Percentiles rank a stretch among this genome's conserved stretches.
Conservation (phyloP, 176 grass and related monocot genomes). For the Cymbopogon citratus region DNA sequence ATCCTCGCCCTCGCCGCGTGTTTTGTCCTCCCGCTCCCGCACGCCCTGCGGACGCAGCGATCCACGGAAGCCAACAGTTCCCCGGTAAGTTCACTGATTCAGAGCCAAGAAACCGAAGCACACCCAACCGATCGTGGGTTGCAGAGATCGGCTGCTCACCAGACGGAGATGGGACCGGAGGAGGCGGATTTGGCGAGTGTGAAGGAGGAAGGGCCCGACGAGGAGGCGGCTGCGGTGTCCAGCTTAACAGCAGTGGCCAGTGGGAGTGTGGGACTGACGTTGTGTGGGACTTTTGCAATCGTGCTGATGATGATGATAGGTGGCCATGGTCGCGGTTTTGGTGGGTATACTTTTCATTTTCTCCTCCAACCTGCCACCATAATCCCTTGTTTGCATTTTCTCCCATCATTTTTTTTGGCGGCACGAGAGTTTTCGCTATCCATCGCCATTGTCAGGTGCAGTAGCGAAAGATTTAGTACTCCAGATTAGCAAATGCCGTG, state of each 20-base stretch:
- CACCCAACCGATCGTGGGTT: not conserved
- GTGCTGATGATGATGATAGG: not conserved
- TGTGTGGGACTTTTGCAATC: not conserved
- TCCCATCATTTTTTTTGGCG: not conserved
- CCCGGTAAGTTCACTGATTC: not conserved
- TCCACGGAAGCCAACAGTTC: not conserved
- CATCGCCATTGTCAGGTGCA: not conserved
- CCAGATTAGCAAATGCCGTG: not conserved
- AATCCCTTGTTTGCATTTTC: not conserved
- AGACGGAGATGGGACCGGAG: slow-evolving; percentile 1
- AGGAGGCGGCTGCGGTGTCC: not conserved
- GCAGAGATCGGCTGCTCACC: slow-evolving; percentile 14
- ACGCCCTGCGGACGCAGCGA: slow-evolving; percentile 27
- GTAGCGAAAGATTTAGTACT: not conserved
- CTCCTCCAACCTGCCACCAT: no score
- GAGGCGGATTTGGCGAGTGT: not conserved
- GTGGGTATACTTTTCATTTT: not conserved
- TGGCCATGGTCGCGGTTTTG: not conserved
- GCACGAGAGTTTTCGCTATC: not conserved
- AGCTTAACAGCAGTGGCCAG: not conserved
- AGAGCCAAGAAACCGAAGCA: not conserved
- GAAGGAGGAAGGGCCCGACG: slow-evolving; percentile 5
- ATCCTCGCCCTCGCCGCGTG: slow-evolving; percentile 5
- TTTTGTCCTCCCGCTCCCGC: not conserved
- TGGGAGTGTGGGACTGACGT: not conserved